These are phyloP conservation scores for Colletotrichum salicis DNA, from an alignment of 2,329 filamentous ascomycete species.

Conservation along the genomic window DNA sequence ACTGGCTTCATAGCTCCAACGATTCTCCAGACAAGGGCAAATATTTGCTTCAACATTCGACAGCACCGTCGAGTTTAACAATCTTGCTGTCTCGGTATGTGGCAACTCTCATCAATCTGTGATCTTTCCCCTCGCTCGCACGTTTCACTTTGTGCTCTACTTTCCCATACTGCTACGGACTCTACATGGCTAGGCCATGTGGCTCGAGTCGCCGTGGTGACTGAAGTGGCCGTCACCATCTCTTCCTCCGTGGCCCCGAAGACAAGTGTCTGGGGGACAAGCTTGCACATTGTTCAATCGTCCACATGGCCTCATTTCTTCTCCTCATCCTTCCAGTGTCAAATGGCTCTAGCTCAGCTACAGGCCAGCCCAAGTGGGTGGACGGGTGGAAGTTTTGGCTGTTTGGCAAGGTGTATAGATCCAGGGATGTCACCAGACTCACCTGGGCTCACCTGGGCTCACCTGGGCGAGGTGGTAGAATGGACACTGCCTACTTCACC, in stretches of 20 bases:
- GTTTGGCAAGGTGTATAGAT: not conserved
- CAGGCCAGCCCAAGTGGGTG: not conserved
- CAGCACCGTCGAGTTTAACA: not conserved
- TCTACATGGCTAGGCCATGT: not conserved
- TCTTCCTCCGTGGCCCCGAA: not conserved
- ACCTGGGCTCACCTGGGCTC: conserved; percentile 8
- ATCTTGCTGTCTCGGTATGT: not conserved
- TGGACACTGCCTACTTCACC: not conserved
- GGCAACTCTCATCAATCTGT: not conserved
- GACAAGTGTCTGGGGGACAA: not conserved
- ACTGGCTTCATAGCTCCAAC: not conserved
- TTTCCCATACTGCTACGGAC: too few species aligned
- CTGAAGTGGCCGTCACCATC: not conserved
- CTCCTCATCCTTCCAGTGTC: not conserved
- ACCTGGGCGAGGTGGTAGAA: not conserved
- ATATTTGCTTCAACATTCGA: not conserved
- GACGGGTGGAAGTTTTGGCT: not conserved
- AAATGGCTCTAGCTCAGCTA: not conserved
- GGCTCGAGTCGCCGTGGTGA: not conserved
- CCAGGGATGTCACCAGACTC: not conserved
- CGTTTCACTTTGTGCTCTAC: not conserved
- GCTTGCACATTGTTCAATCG: not conserved
- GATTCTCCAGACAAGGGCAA: not conserved
- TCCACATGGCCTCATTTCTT: not conserved
- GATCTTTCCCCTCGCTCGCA: too few species aligned